These are phyloP conservation scores for Alternaria triticina DNA, from an alignment of 2,329 filamentous ascomycete species.

Conservation along the genomic window DNA sequence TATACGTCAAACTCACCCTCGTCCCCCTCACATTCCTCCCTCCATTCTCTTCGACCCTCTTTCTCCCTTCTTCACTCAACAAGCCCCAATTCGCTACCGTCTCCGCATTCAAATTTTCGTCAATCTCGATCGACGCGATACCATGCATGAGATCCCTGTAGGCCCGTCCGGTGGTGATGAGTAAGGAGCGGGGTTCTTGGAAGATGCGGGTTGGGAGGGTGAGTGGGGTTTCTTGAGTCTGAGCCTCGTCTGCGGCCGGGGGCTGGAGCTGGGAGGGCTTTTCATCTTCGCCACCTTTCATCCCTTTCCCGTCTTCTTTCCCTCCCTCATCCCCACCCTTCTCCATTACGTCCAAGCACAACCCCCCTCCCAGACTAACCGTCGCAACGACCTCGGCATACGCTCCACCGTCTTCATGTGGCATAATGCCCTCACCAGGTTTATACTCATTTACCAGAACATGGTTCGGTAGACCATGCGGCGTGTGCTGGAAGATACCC, in stretches of 20 bases:
- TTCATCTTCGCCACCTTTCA: not conserved
- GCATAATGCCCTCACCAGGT: slow-evolving; percentile 92
- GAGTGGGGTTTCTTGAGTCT: not conserved
- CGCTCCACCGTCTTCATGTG: slow-evolving; percentile 89
- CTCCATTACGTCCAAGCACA: slow-evolving; percentile 77
- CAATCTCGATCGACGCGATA: slow-evolving; percentile 69
- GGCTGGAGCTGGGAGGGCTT: accelerated
- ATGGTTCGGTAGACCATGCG: slow-evolving; percentile 82
- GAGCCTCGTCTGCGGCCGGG: not conserved
- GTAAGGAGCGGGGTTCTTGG: slow-evolving; percentile 81
- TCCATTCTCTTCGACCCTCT: slow-evolving; percentile 47
- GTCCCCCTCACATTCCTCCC: slow-evolving; percentile 65
- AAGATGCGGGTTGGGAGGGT: slow-evolving; percentile 63
- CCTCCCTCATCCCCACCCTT: slow-evolving; percentile 47
- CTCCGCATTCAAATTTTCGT: slow-evolving; percentile 66
- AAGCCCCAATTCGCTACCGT: slow-evolving; percentile 74
- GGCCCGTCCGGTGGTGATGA: slow-evolving; percentile 72
- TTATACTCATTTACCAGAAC: slow-evolving; percentile 93
- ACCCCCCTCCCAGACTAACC: slow-evolving; percentile 77
- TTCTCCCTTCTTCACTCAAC: slow-evolving; percentile 56
- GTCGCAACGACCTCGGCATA: slow-evolving; percentile 91
- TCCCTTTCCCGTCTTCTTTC: not conserved
- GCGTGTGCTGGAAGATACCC: slow-evolving; percentile 66
- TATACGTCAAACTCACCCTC: slow-evolving; percentile 78
- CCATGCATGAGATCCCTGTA: slow-evolving; percentile 78